Evolutionary conservation across 768 basidiomycete species (phyloP).

Genomic region (Candolleomyces aberdarensis): DNA sequence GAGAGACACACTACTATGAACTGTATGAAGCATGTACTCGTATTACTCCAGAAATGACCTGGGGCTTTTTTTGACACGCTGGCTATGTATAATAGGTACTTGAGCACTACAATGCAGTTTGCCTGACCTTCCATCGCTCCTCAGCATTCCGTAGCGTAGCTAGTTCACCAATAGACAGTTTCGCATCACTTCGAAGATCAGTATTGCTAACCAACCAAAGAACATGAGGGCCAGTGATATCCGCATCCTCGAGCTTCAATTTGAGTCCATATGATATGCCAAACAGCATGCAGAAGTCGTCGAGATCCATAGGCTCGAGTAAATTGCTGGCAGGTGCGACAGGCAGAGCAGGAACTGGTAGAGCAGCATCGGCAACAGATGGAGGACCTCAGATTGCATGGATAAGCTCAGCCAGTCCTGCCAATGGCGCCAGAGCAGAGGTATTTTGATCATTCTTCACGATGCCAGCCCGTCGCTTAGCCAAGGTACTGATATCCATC

Average conservation of each 20-base stretch:
- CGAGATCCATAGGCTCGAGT: background rate
- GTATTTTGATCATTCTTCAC: background rate
- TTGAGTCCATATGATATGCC: background rate
- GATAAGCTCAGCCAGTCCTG: background rate
- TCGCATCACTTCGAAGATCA: background rate
- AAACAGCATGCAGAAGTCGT: background rate
- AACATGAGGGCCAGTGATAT: background rate
- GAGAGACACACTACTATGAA: conserved; percentile 12
- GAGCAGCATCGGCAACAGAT: background rate
- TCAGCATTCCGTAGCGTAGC: background rate
- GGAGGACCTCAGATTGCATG: background rate
- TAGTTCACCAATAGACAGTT: background rate
- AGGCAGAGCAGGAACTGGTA: too few species aligned
- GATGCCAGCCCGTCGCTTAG: background rate
- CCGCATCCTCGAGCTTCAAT: background rate
- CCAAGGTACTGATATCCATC: background rate
- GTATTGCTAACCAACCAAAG: background rate
- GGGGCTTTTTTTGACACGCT: conserved; percentile 17
- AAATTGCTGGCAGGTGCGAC: background rate
- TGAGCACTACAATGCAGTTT: background rate
- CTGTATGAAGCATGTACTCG: conserved; percentile 13
- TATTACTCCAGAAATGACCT: conserved; percentile 19
- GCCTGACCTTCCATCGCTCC: background rate
- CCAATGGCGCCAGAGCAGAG: background rate
- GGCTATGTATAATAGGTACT: conserved; percentile 9